Evolutionary conservation across 176 grass and related monocot genomes (phyloP), one percentile per base, ranked within the genome.

Genomic region (Phragmites australis): DNA sequence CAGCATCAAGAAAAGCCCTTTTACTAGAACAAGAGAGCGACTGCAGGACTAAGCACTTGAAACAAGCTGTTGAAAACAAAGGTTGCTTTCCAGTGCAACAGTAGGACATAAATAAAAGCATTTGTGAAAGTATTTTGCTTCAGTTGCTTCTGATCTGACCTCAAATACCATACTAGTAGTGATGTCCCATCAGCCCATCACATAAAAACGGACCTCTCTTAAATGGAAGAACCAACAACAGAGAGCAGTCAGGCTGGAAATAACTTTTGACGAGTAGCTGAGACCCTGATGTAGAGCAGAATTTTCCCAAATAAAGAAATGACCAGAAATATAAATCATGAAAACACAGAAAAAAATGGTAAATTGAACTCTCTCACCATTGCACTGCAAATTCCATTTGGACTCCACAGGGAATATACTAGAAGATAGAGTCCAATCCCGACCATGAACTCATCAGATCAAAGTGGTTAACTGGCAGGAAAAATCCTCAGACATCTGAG

Each of bases 1-100:
- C 71, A 68, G 52, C 45, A 43, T 55, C 44, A 55, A 65, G 34
- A 9, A 43, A 19, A 19, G 0, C n/a, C 50, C 5, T 42, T 63
- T 63, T 53, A 53, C 11, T 18, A 21, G 45, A 62, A 70, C 76
- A 44, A 27, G 32, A 53, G 37, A 67, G 50, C 61, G 42, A 75
- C 26, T 30, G 42, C 50, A 25, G 45, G 59, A 45, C 29, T 75
- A 55, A 34, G 66, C 39, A 23, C 21, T 67, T 75, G 37, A 66
- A 65, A 83, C 18, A 54, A 46, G 18, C 48, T 66, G 47, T n/a
- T 75, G 48, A 67, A 75, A 68, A 66, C 13, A 83, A 45, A 65
- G 34, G 1, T 32, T 41, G 22, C 3, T 25, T 12, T 34, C 67
- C 11, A 23, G 12, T 75, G 15, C 8, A 68, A 75, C 49, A 43